Evolutionary conservation across 495 filamentous ascomycete species (phyloP), one percentile per base, ranked within the genome.

Genomic region (Melanomma pulvis-pyrius): DNA sequence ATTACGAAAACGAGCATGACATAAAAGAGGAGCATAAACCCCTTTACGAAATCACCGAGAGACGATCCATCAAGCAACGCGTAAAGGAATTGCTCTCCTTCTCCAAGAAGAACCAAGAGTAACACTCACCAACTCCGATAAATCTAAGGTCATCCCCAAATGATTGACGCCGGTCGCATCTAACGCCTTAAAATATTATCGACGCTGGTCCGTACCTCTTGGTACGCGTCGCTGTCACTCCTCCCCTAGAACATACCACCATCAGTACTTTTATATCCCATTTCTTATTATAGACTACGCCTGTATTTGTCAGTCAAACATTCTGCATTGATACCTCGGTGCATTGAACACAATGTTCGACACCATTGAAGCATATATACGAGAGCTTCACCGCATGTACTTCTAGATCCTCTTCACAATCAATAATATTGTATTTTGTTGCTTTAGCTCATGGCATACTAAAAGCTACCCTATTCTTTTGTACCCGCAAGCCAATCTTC

Each of bases 11-110:
- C 34, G 58, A 71, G 17, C 68, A 86, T 51, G 77, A 83, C 51
- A 72, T 80, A 49, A 65, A 80, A 30, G 76, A 82, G 59, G 83
- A 86, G 70, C 83, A 85, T 68, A 83, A 84, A 64, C 81, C 81
- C 1, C 63, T 84, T 6, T 84, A 84, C 60, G 80, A 82, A n/a
- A 30, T 61, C 19, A 70, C 67, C 8, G 46, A 52, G 28, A 17
- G 48, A 22, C 53, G 67, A 17, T 64, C 67, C 21, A 69, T 69
- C 39, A 69, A 62, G 56, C 53, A 69, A 36, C 67, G 67, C 24
- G 67, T 69, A 1, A 69, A 63, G 21, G 52, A 63, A 49, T 13
- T 69, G 12, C 30, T 69, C 0, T 29, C n/a, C 24, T 44, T 30
- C 21, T 58, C 51, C 5, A 68, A 63, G 36, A 55, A 68, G 39